Evolutionary conservation across 2,329 filamentous ascomycete genomes (phyloP).

Genomic region (Cryphonectria radicalis): DNA sequence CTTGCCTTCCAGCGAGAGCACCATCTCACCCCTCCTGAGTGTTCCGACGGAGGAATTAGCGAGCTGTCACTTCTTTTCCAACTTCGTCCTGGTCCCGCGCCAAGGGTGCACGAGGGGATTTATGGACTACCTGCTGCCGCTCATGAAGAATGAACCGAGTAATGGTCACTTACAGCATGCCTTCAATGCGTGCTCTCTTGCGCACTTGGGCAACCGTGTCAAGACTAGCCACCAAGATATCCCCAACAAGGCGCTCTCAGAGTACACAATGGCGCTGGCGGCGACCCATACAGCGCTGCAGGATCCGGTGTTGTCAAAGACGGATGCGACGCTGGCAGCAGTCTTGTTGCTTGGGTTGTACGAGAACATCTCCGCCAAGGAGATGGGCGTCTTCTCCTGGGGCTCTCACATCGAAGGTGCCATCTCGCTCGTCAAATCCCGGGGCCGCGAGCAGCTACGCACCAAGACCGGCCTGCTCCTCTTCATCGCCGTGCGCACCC

Average conservation of each 20-base stretch:
- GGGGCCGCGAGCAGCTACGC: conserved; percentile 58
- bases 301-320: conserved; percentile 52
- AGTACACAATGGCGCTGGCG: conserved; percentile 60
- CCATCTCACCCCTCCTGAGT: conserved; percentile 44
- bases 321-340: conserved; percentile 63
- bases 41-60: conserved; percentile 59
- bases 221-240: conserved; percentile 40
- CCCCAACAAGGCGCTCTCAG: conserved; percentile 48
- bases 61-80: conserved; percentile 62
- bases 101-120: conserved; percentile 58
- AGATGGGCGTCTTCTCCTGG: conserved; percentile 61
- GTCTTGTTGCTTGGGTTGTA: conserved; percentile 65
- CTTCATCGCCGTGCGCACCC: conserved; percentile 63
- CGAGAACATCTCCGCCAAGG: conserved; percentile 62
- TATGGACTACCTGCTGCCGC: conserved; percentile 62
- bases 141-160: conserved; percentile 51
- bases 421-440: conserved; percentile 62
- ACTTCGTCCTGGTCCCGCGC: conserved; percentile 61
- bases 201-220: conserved; percentile 58
- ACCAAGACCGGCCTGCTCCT: conserved; percentile 58
- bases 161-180: conserved; percentile 57
- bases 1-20: conserved; percentile 32
- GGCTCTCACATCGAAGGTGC: conserved; percentile 67
- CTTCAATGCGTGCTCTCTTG: conserved; percentile 63
- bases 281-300: conserved; percentile 57